Conservation (phyloP, 2,329 filamentous ascomycete genomes). For the Pseudogymnoascus sp. region DNA sequence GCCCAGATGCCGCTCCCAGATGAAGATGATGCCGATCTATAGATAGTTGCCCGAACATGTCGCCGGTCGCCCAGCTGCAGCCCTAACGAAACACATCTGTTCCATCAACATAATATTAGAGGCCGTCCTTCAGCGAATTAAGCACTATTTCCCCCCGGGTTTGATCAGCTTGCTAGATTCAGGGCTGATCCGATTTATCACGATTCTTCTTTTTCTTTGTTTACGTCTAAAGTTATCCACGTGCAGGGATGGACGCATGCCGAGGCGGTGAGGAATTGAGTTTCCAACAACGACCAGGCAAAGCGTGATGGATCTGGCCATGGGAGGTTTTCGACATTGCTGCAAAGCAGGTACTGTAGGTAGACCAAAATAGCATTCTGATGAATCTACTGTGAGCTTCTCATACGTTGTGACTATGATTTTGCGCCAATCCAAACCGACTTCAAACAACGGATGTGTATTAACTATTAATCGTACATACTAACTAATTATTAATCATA, state of each 20-base stretch:
- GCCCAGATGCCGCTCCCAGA: slow-evolving; percentile 79
- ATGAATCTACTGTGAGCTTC: background rate
- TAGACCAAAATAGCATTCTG: slow-evolving; percentile 10
- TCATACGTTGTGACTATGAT: background rate
- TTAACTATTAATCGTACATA: background rate
- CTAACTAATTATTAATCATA: slow-evolving; percentile 1
- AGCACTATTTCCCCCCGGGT: slow-evolving; percentile 18
- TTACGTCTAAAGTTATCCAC: slow-evolving; percentile 6
- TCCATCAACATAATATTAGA: slow-evolving; percentile 29
- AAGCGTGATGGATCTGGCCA: slow-evolving; percentile 5
- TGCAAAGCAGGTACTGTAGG: slow-evolving; percentile 7
- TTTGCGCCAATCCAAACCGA: background rate
- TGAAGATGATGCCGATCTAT: slow-evolving; percentile 70
- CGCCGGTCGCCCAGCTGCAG: slow-evolving; percentile 13
- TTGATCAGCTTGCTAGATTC: slow-evolving; percentile 2
- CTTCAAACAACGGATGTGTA: background rate
- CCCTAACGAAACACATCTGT: slow-evolving; percentile 15
- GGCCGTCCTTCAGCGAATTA: slow-evolving; percentile 27
- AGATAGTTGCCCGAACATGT: slow-evolving; percentile 19
- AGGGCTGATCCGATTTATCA: slow-evolving; percentile 10
- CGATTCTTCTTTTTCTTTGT: slow-evolving; percentile 10
- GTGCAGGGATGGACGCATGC: background rate
- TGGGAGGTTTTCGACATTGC: slow-evolving; percentile 8
- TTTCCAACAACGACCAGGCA: slow-evolving; percentile 3
- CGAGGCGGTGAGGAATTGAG: slow-evolving; percentile 1